Base-by-base conservation (phyloP, 495 filamentous ascomycete species). In the Platismatia glauca region DNA sequence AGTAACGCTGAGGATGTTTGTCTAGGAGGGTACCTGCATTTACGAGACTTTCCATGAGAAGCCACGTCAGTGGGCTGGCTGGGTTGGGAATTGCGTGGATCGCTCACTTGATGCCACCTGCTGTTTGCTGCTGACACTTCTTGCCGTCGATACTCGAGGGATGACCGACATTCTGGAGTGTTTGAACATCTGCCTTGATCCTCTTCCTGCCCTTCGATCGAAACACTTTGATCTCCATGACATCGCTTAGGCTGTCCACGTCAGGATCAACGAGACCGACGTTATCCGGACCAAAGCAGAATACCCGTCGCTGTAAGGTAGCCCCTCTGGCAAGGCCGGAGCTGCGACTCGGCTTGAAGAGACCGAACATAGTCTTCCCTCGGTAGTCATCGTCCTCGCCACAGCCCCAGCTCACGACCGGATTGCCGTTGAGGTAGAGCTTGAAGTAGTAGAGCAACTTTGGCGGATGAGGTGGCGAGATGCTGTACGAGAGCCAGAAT, bases 361-460 rank as follows among this genome's bases (percentile, higher is more conserved):
- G 58, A 7, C 66, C 76, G 60, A 73, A 79, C 69, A 77, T 71
- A 0, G 72, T 76, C 64, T 70, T 75, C 5, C 77, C 77, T 27
- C 68, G 68, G 64, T 68, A 79, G 18, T 63, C 64, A 35, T 77
- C 65, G 34, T 71, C 66, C 43, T 69, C 67, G 27, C 71, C 74
- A 34, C 68, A 72, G 8, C 72, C 70, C 76, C 76, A 79, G 59
- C 66, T 77, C 13, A 72, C 71, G 33, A 79, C 64, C 48, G 62
- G 52, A 22, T 57, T 64, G 12, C 60, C 69, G 53, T 76, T 71
- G 67, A 73, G 63, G 65, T 71, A 74, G 44, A 78, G 68, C 66
- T 78, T 79, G 68, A 78, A 77, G 62, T 75, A 72, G 55, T 71
- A 77, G 50, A 71, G 66, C n/a, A 66, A 59, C 15, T 68, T 66